Evolutionary conservation across 441 rosid genomes (phyloP), one percentile per base, ranked within the genome.

Genomic region (Bruguiera hainesii): DNA sequence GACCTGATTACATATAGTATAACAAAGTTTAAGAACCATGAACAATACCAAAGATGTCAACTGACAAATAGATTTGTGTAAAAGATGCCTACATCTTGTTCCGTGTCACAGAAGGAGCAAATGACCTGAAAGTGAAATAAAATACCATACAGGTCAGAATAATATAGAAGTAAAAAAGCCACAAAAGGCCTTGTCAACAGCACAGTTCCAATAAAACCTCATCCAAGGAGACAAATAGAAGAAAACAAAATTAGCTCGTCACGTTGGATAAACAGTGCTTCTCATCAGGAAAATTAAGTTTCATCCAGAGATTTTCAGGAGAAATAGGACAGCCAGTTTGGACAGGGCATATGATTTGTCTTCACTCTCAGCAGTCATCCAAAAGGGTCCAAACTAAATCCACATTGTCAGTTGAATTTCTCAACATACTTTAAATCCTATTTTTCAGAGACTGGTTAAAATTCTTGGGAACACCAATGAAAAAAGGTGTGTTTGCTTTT

Each of bases 71-170:
- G 28, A 37, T 50, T 71, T 61, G 57, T 19, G 58, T 29, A 72
- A 25, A 25, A 15, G 42, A 60, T 19, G 70, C 91, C 87, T 68
- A 89, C 93, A 7, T 91, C 91, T 83, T 91, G 97, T 73, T 87
- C 96, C n/a, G 84, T 83, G 66, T 67, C 78, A 69, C 96, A 87
- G 15, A 81, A 70, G 31, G 91, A 87, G 81, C 96, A 91, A 31
- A 91, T 74, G 37, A 91, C 85, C 97, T 89, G 86, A 64, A 50
- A 65, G 33, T 52, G 51, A 11, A 42, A 42, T 11, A 71, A 29
- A 64, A 59, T 37, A 61, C 25, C 15, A 46, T 29, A 18, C 56
- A 26, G 55, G 58, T 33, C 63, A 29, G 28, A 21, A 26, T 20
- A 28, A 48, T 3, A 58, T 42, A 42, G 48, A 11, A 42, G 48